These are phyloP conservation scores for Phytophthora citricola DNA, from an alignment of 352 stramenopile species.

Conservation along the genomic window DNA sequence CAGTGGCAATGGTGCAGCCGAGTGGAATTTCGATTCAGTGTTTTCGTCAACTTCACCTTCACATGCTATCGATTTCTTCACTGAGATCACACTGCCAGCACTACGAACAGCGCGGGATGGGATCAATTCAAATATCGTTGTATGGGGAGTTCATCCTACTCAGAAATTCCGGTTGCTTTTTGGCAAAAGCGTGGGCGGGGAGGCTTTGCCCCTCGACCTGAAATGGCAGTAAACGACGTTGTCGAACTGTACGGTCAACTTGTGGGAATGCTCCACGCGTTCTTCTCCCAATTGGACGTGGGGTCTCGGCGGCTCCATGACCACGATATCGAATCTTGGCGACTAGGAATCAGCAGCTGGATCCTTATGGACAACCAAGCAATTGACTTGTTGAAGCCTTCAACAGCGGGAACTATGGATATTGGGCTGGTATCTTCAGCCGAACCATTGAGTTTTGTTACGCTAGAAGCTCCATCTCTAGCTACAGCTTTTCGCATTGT, in stretches of 20 bases:
- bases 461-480: constrained; percentile 56
- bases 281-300: constrained; percentile 45
- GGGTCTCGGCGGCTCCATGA: constrained; percentile 5
- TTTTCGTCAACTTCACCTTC: constrained; percentile 55
- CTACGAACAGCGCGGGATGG: constrained; percentile 50
- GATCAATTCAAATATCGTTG: constrained; percentile 73
- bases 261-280: constrained; percentile 53
- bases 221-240: constrained; percentile 42
- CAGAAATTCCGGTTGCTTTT: constrained; percentile 79
- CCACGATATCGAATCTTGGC: constrained; percentile 31
- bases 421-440: constrained; percentile 2
- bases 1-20: constrained; percentile 9
- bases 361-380: constrained; percentile 72
- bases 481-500: constrained; percentile 56
- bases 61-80: constrained; percentile 60
- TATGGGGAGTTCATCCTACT: constrained; percentile 69
- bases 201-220: constrained; percentile 17
- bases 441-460: constrained; percentile 52
- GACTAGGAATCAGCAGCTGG: constrained; percentile 74
- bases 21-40: constrained; percentile 71
- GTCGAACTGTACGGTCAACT: constrained; percentile 69
- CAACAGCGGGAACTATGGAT: not conserved
- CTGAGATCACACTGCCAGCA: constrained; percentile 59
- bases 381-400: constrained; percentile 56
- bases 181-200: constrained; percentile 53